These are phyloP conservation scores for Avena insularis DNA, from an alignment of 176 grass and related monocot species.

Conservation along the genomic window DNA sequence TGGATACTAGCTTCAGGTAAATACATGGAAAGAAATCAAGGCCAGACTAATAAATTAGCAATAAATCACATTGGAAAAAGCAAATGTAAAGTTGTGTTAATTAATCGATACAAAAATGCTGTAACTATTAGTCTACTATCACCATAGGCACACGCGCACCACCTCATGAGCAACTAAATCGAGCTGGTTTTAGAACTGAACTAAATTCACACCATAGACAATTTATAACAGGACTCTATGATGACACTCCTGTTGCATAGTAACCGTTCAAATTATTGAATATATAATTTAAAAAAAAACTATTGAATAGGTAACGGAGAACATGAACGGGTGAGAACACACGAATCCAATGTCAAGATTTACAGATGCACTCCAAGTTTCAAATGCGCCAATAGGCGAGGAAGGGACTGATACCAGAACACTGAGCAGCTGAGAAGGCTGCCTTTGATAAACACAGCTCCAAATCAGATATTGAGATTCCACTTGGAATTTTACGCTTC, in stretches of 20 bases:
- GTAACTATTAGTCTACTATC: not conserved
- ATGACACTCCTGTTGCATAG: not conserved
- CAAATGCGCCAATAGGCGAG: not conserved
- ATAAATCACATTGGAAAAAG: not conserved
- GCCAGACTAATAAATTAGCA: conserved; percentile 2
- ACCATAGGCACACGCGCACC: not conserved
- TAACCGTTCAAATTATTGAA: conserved; percentile 20
- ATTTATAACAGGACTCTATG: not conserved
- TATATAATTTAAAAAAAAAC: not conserved
- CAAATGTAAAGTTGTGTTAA: not conserved
- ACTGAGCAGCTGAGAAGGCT: conserved; percentile 71
- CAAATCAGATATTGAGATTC: conserved; percentile 77
- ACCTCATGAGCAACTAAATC: not conserved
- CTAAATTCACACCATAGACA: not conserved
- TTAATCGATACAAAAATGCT: conserved; percentile 21
- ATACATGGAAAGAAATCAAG: conserved; percentile 37
- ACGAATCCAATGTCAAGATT: conserved; percentile 11
- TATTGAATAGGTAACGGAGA: not conserved
- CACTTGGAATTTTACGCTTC: conserved; percentile 85
- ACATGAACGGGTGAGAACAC: conserved; percentile 11
- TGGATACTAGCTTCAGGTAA: conserved; percentile 72
- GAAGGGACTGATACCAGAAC: conserved; percentile 62
- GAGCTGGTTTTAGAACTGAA: conserved; percentile 6
- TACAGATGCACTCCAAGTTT: conserved; percentile 21
- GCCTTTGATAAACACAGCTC: conserved; percentile 86